Base-by-base conservation (phyloP, 2,329 filamentous ascomycete species). In the Sporothrix phasma region DNA sequence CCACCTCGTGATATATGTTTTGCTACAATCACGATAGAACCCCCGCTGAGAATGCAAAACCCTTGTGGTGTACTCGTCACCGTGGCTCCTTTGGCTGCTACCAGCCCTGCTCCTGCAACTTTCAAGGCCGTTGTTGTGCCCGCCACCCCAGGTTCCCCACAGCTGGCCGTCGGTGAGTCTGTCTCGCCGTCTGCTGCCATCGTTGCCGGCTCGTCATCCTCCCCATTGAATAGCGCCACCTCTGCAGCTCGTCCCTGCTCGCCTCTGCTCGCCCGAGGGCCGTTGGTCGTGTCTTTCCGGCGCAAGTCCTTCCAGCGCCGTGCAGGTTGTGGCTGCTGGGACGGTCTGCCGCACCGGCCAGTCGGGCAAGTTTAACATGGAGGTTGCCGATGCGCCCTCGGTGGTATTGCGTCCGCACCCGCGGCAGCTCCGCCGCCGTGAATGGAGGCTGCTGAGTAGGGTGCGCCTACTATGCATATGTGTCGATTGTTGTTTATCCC, bases 221-320 rank as follows among this genome's bases (percentile, higher is more conserved):
- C 29, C 1, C 7, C 62, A 15, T n/a, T 45, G 11, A 63, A 47
- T n/a, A 31, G n/a, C 8, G 64, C 64, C 58, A 45, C 31, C 17
- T 68, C 71, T 24, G 71, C 76, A 15, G 77, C 76, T 43, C 73
- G 77, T 7, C 61, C 77, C 41, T 87, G 85, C 74, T 73, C 70
- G 39, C 7, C 61, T 77, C 41, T 87, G 85, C 74, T 73, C 70
- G 39, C 65, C 74, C 3, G 83, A 87, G 69, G 85, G 85, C 22
- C 69, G 73, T 17, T 87, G 82, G 82, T 81, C 83, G 73, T 87
- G 85, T 71, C 74, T 84, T 29, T 2, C 31, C 15, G 76, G 74
- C 19, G 75, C n/a, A 74, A 72, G 26, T 76, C 78, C 59, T 87
- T 84, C 77, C 84, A 87, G 74, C 83, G 83, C 64, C 87, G 84